Percentiles rank a stretch among this genome's conserved stretches.
Evolutionary conservation across 2,329 filamentous ascomycete genomes (phyloP).

Genomic region (Mariannaea sp.): DNA sequence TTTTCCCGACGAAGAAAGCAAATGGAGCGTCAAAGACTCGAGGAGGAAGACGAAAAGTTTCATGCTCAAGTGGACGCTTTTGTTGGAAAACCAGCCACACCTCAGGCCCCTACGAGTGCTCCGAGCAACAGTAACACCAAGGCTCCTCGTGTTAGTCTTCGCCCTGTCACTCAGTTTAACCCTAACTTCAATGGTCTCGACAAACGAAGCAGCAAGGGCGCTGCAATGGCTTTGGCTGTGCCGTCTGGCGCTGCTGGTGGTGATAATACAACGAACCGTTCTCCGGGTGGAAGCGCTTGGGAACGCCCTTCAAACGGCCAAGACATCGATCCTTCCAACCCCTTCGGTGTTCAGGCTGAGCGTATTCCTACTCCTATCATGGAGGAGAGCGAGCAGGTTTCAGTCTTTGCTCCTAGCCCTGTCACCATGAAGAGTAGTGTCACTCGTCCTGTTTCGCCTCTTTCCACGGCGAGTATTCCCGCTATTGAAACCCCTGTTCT

Average conservation of each 20-base stretch:
- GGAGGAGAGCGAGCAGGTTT: slow-evolving; percentile 39
- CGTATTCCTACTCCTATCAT: slow-evolving; percentile 49
- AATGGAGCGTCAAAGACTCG: slow-evolving; percentile 51
- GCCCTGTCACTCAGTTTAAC: slow-evolving; percentile 82
- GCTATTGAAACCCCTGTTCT: slow-evolving; percentile 32
- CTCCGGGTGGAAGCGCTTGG: slow-evolving; percentile 48
- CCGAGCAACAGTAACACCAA: slow-evolving; percentile 51
- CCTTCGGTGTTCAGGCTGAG: slow-evolving; percentile 70
- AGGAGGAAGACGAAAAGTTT: slow-evolving; percentile 70
- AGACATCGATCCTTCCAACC: slow-evolving; percentile 65
- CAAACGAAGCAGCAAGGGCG: slow-evolving; percentile 56
- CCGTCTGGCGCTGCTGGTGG: slow-evolving; percentile 32
- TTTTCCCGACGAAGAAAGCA: slow-evolving; percentile 74
- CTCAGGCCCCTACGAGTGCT: no score
- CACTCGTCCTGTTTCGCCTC: slow-evolving; percentile 7
- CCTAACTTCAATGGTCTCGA: slow-evolving; percentile 61
- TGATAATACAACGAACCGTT: slow-evolving; percentile 29
- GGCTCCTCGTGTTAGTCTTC: slow-evolving; percentile 83
- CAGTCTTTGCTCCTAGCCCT: slow-evolving; percentile 40
- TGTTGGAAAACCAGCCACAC: slow-evolving; percentile 16
- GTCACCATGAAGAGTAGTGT: slow-evolving; percentile 38
- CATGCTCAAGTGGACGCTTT: slow-evolving; percentile 39
- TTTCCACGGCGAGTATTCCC: slow-evolving; percentile 4
- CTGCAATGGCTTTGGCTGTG: slow-evolving; percentile 46
- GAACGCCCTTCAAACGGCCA: slow-evolving; percentile 54